Base-by-base conservation (phyloP, 129 eudicot species). In the sunflower (Helianthus annuus) region DNA sequence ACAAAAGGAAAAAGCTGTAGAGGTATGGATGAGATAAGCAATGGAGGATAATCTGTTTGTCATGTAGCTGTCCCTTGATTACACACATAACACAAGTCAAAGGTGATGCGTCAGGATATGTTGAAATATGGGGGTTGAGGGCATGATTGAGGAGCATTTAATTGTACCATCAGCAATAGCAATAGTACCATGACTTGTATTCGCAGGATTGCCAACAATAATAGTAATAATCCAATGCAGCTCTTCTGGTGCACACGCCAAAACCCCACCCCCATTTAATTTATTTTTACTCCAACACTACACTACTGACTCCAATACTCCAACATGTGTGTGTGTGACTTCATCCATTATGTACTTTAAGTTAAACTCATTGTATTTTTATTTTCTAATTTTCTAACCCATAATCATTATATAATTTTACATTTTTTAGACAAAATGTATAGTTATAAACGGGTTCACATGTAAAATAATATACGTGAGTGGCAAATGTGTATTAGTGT, bases 241-340 rank as follows among this genome's bases (percentile, higher is more conserved):
- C 19, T 61, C 70, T 69, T 61, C 70, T 69, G n/a, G 81, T 76
- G 62, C 63, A 76, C 81, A 76, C 81, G 81, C 75, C 70, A 69
- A 59, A 48, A 22, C 64, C 75, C 74, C 74, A 48, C 64, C 32
- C 55, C 52, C n/a, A 68, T 76, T 56, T 68, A 76, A 55, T 66
- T 75, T 75, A 14, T 54, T 74, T 64, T 62, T 64, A 38, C 64
- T 51, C 71, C 62, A 16, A 17, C 70, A 49, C 14, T 49, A 60
- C 69, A 73, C 57, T 72, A 39, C 66, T 70, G 55, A 55, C 66
- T 55, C 55, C 57, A 71, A 24, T 71, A 56, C 68, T 72, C 44
- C n/a, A 57, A 71, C 19, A 60, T 59, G 40, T 32, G 36, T 32
- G 36, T 42, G 46, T 59, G 52, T 72, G 69, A 59, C 76, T 59